Evolutionary conservation across 106 monocot species (phyloP).

Genomic region (Platanthera zijinensis): DNA sequence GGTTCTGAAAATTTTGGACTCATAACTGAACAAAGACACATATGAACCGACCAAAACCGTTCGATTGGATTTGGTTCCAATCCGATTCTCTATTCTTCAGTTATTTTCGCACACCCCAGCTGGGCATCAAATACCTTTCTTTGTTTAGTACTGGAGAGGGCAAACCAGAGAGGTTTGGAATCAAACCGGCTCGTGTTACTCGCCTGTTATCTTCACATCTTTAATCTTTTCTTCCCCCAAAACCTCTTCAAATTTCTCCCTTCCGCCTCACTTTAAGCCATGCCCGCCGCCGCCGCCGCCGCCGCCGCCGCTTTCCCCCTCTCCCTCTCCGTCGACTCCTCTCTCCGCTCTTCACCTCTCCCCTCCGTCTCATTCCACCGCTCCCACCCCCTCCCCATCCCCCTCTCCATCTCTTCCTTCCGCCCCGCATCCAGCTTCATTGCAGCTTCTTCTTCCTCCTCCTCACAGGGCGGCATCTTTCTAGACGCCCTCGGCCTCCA

Average conservation of each 20-base stretch:
- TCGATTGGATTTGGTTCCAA: no score
- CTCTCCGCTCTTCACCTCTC: constrained; percentile 16
- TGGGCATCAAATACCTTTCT: background rate
- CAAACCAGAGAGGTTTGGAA: background rate
- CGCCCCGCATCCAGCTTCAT: background rate
- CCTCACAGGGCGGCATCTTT: constrained; percentile 20
- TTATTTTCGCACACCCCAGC: no score
- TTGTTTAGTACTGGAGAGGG: background rate
- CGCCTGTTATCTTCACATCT: background rate
- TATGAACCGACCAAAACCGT: no score
- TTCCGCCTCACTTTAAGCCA: background rate
- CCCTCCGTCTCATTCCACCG: constrained; percentile 15
- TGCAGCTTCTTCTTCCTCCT: background rate
- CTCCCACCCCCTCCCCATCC: constrained; percentile 6
- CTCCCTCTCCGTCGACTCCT: constrained; percentile 1
- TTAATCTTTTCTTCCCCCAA: background rate
- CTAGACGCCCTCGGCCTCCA: constrained; percentile 26
- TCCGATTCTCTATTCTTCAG: no score
- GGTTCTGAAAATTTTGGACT: no score
- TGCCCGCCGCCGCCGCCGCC: background rate
- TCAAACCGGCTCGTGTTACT: background rate
- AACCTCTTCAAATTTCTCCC: background rate
- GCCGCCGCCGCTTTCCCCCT: background rate
- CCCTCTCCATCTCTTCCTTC: constrained; percentile 6
- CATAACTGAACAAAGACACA: no score